phyloP scores from a whole-genome alignment of 129 eudicot genomes.

The Escallonia herrerae region DNA sequence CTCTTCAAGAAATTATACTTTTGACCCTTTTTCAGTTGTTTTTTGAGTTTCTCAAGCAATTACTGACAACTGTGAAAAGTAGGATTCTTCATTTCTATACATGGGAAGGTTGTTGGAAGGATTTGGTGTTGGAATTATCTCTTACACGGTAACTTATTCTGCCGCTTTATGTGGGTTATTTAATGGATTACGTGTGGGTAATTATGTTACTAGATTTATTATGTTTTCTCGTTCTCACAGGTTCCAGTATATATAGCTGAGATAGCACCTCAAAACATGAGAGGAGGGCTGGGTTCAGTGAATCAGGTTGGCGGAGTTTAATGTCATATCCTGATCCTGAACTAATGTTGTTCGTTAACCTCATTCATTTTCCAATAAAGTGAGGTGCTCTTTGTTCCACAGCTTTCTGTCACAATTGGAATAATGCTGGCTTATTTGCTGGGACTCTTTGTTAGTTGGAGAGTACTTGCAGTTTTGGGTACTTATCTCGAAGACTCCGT shows the following conservation, averaged over 20 bases:
- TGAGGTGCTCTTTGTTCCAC: constrained; percentile 7
- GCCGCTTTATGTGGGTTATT: constrained; percentile 9
- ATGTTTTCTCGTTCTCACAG: constrained; percentile 23
- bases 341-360: not conserved
- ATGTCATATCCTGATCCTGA: constrained; percentile 3
- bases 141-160: constrained; percentile 51
- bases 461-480: constrained; percentile 87
- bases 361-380: not conserved
- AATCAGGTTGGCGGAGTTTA: constrained; percentile 51
- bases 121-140: constrained; percentile 89
- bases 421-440: constrained; percentile 77
- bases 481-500: constrained; percentile 9
- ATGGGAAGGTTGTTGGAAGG: constrained; percentile 96
- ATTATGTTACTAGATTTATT: constrained; percentile 1
- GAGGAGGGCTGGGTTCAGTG: constrained; percentile 93
- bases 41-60: not conserved
- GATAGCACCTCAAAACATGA: constrained; percentile 83
- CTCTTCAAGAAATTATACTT: not conserved
- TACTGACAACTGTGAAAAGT: not conserved
- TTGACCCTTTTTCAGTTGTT: not conserved
- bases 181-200: constrained; percentile 1
- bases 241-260: constrained; percentile 97
- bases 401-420: constrained; percentile 92
- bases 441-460: constrained; percentile 81
- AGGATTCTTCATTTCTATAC: constrained; percentile 85